Base-by-base conservation (phyloP, 768 basidiomycete species). In the Royoungia palumana region DNA sequence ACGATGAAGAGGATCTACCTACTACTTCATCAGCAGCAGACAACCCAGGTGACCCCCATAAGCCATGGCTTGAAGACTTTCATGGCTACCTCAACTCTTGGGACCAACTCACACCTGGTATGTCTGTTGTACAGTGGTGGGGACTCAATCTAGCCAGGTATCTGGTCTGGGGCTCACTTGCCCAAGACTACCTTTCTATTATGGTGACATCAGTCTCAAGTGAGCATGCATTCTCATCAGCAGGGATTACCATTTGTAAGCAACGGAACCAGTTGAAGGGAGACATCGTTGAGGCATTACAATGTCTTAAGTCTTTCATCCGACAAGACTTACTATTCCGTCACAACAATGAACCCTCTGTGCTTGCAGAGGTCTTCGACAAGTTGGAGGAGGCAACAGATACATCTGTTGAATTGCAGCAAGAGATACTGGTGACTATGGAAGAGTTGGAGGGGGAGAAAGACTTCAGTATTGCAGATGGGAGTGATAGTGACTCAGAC, bases 201-300 rank as follows among this genome's bases (percentile, higher is more conserved):
- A 72, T 73, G 68, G 67, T 68, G 9, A 59, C 66, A 12, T 61
- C 56, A 1, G 71, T 74, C 9, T 73, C 71, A 5, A 70, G 67
- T 56, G 69, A 75, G 52, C 60, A 60, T 9, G 72, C 70, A 6
- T 75, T 76, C 47, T 76, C 69, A 22, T 20, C 38, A 22, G 8
- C 12, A 13, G 38, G 22, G 25, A 20, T 39, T 9, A 39, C 38
- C 4, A 39, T 39, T 9, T 24, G 22, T 13, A 39, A 39, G 14
- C 38, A 24, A 4, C 12, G 14, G 11, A 39, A 39, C 25, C 22
- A 4, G 5, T 16, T 39, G 11, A 39, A 25, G 2, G 5, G 22
- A 10, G 22, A 39, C 25, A 39, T 39, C 25, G 38, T 39, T 12
- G 21, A 39, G 38, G 38, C 38, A 16, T 13, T 39, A 24, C 38